phyloP scores from a whole-genome alignment of 164 flowering plant species.

The Vitis rupestris region DNA sequence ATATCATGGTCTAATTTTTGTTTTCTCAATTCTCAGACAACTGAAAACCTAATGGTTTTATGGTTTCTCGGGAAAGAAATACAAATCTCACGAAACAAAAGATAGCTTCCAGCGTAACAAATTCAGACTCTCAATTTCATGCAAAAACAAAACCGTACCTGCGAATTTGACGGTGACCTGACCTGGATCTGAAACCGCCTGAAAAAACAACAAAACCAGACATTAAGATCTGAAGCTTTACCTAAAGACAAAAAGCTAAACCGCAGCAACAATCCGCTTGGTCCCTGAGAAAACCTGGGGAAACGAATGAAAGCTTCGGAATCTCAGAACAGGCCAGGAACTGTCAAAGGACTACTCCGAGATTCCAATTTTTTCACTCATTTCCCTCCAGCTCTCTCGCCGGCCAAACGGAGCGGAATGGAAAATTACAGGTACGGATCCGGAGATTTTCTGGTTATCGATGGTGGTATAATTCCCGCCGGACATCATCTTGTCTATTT shows the following conservation, averaged over 20 bases:
- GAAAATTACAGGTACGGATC: conserved; percentile 83
- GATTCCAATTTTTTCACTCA: no score
- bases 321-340: neutral
- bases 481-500: conserved; percentile 72
- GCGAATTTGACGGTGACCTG: conserved; percentile 69
- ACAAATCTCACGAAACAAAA: neutral
- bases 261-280: no score
- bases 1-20: no score
- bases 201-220: conserved; percentile 11
- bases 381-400: no score
- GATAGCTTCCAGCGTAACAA: neutral
- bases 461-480: conserved; percentile 69
- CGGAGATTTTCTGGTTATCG: conserved; percentile 78
- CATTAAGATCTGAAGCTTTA: conserved; percentile 18
- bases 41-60: no score
- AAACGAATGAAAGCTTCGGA: neutral
- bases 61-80: neutral
- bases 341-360: neutral
- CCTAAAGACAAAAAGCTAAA: neutral
- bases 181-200: conserved; percentile 79
- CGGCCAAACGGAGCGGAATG: neutral
- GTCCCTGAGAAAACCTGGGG: no score
- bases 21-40: no score
- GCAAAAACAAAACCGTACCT: conserved; percentile 23
- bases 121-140: no score